Base-by-base conservation (phyloP, 1,284 basidiomycete genomes). In the Serendipita sp. region DNA sequence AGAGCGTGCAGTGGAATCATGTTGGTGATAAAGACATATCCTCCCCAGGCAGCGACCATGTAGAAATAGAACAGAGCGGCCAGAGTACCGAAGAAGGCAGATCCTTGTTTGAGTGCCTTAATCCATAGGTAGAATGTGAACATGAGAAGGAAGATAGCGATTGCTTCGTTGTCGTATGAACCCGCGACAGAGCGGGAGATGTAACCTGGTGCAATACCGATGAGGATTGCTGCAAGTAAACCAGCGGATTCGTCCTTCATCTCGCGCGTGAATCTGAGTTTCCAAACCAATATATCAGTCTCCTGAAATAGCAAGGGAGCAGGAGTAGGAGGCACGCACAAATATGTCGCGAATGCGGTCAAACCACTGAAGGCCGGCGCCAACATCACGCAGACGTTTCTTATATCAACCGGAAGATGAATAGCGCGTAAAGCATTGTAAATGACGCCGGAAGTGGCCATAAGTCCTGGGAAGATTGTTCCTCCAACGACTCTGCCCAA, bases 11-110 rank as follows among this genome's bases (percentile, higher is more conserved):
- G 78, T 38, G 96, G 96, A 65, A 99, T 93, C 93, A 99, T 98
- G 81, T 99, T 99, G 64, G 96, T 99, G 75, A 99, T 99, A 80
- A 99, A 99, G 1, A 92, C 96, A 75, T 99, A 99, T 67, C 96
- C 96, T 88, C 96, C 96, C 96, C 96, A 99, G 12, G 96, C 96
- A 60, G 96, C 95, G 15, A 99, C 96, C 96, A 99, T 99, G 82
- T 98, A 99, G 68, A 97, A 98, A 78, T 99, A 99, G 77, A 99
- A 98, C 13, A 99, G 76, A 4, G 94, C 96, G 26, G 94, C 87
- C 55, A 89, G 72, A 22, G 91, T 91, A 43, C 93, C 95, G 71
- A 85, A 98, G 66, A 95, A 82, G 0, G 93, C 93, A 65, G 91
- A 94, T 44, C 96, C 96, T 55, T 84, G 82, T 76, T 98, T 98